phyloP scores from a whole-genome alignment of 1,139 yeast species.

The Suhomyces taliae region DNA sequence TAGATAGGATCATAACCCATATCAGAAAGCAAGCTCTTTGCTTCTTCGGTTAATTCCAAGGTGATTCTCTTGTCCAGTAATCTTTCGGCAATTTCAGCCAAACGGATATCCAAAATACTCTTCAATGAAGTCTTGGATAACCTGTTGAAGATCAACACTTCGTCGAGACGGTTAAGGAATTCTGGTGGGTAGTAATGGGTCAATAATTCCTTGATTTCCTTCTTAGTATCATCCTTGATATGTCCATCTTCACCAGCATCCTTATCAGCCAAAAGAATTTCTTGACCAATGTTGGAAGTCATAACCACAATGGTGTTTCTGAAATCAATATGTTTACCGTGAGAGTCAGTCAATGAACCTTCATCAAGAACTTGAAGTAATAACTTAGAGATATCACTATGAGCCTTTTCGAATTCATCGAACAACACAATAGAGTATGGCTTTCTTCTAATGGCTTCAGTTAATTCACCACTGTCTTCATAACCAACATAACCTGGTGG shows the following conservation, averaged over 20 bases:
- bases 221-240: slow-evolving; percentile 50
- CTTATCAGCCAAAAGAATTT: slow-evolving; percentile 66
- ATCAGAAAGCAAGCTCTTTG: slow-evolving; percentile 75
- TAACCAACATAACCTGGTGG: slow-evolving; percentile 98
- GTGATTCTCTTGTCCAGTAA: slow-evolving; percentile 76
- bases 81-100: slow-evolving; percentile 76
- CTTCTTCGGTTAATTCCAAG: slow-evolving; percentile 56
- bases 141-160: slow-evolving; percentile 84
- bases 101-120: slow-evolving; percentile 79
- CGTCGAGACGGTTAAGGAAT: slow-evolving; percentile 90
- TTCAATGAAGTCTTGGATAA: slow-evolving; percentile 71
- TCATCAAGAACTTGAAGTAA: slow-evolving; percentile 91
- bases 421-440: slow-evolving; percentile 91
- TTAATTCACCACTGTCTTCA: slow-evolving; percentile 92
- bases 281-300: slow-evolving; percentile 97
- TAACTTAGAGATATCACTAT: slow-evolving; percentile 86
- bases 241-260: slow-evolving; percentile 46
- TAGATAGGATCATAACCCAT: slow-evolving; percentile 88
- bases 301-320: slow-evolving; percentile 92
- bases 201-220: slow-evolving; percentile 64
- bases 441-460: slow-evolving; percentile 92
- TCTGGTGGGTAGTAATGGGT: slow-evolving; percentile 85
- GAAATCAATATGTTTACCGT: slow-evolving; percentile 92
- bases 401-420: slow-evolving; percentile 97
- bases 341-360: slow-evolving; percentile 91